A percentile compares a stretch with the other conserved stretches of the same genome.
Conservation (phyloP, 2,329 filamentous ascomycete genomes). For the Pseudohalonectria lignicola region DNA sequence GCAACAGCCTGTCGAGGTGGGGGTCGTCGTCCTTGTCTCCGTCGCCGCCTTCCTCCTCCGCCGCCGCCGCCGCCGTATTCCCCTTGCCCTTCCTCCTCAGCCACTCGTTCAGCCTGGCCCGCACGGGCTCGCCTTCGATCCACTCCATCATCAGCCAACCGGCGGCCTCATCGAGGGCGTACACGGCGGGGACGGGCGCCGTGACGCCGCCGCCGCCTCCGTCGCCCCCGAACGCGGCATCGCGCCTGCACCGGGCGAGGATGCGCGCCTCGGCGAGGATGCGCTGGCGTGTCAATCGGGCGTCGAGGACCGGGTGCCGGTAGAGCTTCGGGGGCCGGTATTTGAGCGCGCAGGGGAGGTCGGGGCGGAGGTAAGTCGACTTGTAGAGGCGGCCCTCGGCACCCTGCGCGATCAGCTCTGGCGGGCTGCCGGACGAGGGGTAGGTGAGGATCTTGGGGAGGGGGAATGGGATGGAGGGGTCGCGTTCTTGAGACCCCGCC, state of each 20-base stretch:
- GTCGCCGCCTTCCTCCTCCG: slow-evolving; percentile 13
- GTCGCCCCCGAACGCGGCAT: no score
- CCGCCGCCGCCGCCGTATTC: slow-evolving; percentile 13
- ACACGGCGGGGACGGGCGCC: slow-evolving; percentile 60
- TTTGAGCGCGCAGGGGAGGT: slow-evolving; percentile 70
- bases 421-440: slow-evolving; percentile 41
- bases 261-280: slow-evolving; percentile 84
- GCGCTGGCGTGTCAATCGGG: slow-evolving; percentile 73
- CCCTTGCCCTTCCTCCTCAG: slow-evolving; percentile 37
- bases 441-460: slow-evolving; percentile 45
- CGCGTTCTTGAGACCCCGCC: slow-evolving; percentile 3
- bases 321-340: slow-evolving; percentile 86
- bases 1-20: slow-evolving; percentile 51
- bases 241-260: slow-evolving; percentile 64
- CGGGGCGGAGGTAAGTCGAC: slow-evolving; percentile 63
- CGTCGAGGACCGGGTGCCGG: slow-evolving; percentile 81
- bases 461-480: slow-evolving; percentile 40
- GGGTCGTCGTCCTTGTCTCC: slow-evolving; percentile 14
- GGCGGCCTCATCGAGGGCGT: slow-evolving; percentile 51
- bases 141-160: slow-evolving; percentile 81
- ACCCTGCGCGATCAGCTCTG: slow-evolving; percentile 76
- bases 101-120: slow-evolving; percentile 58
- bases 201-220: no score
- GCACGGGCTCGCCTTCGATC: slow-evolving; percentile 63
- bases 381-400: slow-evolving; percentile 92